Conservation (phyloP, 1,284 basidiomycete genomes). For the Austroboletus novae-zelandiae region DNA sequence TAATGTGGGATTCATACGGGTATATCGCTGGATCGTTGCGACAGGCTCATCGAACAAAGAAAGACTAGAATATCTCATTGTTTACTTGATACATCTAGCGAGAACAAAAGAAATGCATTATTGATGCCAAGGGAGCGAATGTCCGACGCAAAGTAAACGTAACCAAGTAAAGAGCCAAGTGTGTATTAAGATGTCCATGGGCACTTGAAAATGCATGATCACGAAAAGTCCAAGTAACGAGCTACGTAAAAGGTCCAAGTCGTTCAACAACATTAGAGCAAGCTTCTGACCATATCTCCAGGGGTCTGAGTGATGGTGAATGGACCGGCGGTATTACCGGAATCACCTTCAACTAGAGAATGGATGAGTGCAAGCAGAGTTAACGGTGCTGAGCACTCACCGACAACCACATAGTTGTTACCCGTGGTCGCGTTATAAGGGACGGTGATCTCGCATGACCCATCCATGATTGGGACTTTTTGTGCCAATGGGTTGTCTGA, state of each 20-base stretch:
- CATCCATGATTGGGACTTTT: conserved; percentile 39
- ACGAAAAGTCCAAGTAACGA: too few species aligned
- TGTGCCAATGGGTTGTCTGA: conserved; percentile 43
- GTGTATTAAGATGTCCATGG: too few species aligned
- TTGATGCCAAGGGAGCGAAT: too few species aligned
- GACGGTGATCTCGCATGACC: conserved; percentile 34
- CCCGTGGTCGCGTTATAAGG: conserved; percentile 28
- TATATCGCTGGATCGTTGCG: conserved; percentile 64
- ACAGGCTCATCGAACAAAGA: conserved; percentile 42
- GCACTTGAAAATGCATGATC: too few species aligned
- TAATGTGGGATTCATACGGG: conserved; percentile 75
- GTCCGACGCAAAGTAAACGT: too few species aligned
- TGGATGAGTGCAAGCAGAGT: conserved; percentile 2
- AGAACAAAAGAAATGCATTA: too few species aligned
- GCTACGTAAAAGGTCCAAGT: too few species aligned
- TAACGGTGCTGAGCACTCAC: conserved; percentile 27
- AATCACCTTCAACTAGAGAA: conserved; percentile 24
- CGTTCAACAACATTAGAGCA: too few species aligned
- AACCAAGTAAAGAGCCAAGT: too few species aligned
- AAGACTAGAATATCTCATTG: conserved; percentile 21
- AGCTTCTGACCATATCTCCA: too few species aligned
- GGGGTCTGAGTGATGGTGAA: conserved; percentile 16
- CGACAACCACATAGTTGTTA: conserved; percentile 34
- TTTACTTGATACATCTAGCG: too few species aligned
- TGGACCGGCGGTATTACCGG: conserved; percentile 14